Conservation (phyloP, 2,329 filamentous ascomycete species). For the Penicillium brevicompactum region DNA sequence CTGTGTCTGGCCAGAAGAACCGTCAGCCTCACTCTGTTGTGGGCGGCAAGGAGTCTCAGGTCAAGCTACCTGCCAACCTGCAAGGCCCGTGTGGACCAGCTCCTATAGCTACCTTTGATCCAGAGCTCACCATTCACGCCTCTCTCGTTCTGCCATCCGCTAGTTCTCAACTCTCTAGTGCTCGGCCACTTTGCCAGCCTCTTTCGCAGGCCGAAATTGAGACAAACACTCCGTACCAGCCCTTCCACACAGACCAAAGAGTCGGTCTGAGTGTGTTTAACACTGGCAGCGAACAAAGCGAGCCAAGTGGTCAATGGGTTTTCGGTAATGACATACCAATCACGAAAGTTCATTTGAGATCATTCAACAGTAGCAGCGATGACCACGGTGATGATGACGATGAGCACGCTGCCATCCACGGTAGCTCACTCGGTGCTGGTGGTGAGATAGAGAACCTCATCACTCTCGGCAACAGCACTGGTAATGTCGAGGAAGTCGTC, state of each 20-base stretch:
- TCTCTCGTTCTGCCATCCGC: slow-evolving; percentile 46
- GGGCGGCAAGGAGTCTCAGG: slow-evolving; percentile 64
- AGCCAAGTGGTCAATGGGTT: slow-evolving; percentile 51
- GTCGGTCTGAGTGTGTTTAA: slow-evolving; percentile 74
- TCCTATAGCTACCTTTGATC: slow-evolving; percentile 59
- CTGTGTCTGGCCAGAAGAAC: slow-evolving; percentile 55
- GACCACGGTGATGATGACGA: slow-evolving; percentile 40
- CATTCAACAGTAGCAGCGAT: slow-evolving; percentile 45
- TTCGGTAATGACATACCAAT: slow-evolving; percentile 56
- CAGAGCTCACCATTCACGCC: slow-evolving; percentile 38
- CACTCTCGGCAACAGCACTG: slow-evolving; percentile 54
- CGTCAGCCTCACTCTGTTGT: slow-evolving; percentile 57
- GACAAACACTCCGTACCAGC: slow-evolving; percentile 91
- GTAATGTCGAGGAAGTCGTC: slow-evolving; percentile 74
- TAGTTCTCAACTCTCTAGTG: slow-evolving; percentile 45
- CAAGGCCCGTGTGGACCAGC: slow-evolving; percentile 61
- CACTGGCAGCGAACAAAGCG: slow-evolving; percentile 37
- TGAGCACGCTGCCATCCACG: slow-evolving; percentile 26
- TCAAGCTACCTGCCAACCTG: slow-evolving; percentile 65
- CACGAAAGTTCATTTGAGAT: slow-evolving; percentile 49
- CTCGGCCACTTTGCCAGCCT: slow-evolving; percentile 52
- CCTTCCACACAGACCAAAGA: slow-evolving; percentile 88
- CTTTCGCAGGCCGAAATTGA: slow-evolving; percentile 86
- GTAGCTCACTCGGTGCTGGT: slow-evolving; percentile 34
- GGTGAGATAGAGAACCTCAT: slow-evolving; percentile 52